Evolutionary conservation across 2,329 filamentous ascomycete species (phyloP), one percentile per base, ranked within the genome.

Genomic region (Fusarium luffae): DNA sequence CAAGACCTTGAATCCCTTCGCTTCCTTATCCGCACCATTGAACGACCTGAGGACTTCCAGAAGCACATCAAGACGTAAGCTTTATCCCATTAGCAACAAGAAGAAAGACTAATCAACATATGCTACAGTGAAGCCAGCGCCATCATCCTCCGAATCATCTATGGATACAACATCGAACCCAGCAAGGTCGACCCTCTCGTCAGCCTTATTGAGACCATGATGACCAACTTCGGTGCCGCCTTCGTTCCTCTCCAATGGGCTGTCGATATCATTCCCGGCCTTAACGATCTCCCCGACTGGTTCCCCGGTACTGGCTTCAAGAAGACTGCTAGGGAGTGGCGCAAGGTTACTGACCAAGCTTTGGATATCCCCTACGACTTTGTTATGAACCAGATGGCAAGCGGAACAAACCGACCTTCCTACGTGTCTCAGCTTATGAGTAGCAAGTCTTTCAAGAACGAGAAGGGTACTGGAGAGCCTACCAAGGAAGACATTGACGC

Each of bases 91-190:
- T 28, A 10, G 8, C 8, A 25, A n/a, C 6, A 18, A 13, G 7
- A 6, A n/a, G 4, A 47, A 19, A 27, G 6, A n/a, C 46, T 59
- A 21, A 67, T 21, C 14, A 9, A 30, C 19, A 1, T 7, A 2
- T 7, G 2, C 25, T 9, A 27, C 28, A 82, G 75, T 13, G 65
- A 76, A 66, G 76, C 76, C 0, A 68, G 68, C 11, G 73, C 76
- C 3, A 76, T 70, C 12, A 70, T 77, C 16, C 59, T 77, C 6
- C 71, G 73, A 43, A 74, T 77, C 7, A 65, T 74, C 1, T 79
- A 79, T 27, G 77, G 77, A 34, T 80, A 81, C 48, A 69, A 70
- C 9, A 74, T 76, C 18, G 74, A 78, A n/a, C 74, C 74, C 3
- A 51, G 73, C n/a, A 68, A 71, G 18, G 16, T 51, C 3, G 79